These are phyloP conservation scores for Bertia moriformis DNA, from an alignment of 2,329 filamentous ascomycete species.

Conservation along the genomic window DNA sequence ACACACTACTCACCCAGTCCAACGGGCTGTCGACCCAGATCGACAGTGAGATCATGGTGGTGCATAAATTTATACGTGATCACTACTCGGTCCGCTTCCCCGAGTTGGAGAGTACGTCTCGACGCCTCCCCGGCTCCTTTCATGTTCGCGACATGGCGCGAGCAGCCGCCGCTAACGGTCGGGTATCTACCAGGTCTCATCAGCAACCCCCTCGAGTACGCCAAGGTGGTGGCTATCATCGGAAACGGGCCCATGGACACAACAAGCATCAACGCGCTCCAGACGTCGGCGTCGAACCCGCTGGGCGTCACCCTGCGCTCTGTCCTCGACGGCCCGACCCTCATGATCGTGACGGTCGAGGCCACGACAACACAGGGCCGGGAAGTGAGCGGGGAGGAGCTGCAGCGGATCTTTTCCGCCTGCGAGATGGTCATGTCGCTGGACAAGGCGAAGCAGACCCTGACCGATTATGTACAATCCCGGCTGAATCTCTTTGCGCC, in stretches of 20 bases:
- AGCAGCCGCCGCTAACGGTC: too few relatives aligned
- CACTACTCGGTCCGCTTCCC: slow-evolving; percentile 91
- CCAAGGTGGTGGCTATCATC: slow-evolving; percentile 84
- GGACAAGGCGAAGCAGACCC: slow-evolving; percentile 69
- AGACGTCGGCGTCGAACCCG: slow-evolving; percentile 65
- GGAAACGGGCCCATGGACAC: slow-evolving; percentile 79
- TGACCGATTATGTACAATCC: slow-evolving; percentile 90
- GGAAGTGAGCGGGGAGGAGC: slow-evolving; percentile 60
- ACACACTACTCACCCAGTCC: slow-evolving; percentile 73
- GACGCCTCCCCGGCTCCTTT: too few relatives aligned
- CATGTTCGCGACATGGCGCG: too few relatives aligned
- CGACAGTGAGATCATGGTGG: slow-evolving; percentile 78
- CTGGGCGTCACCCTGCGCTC: slow-evolving; percentile 63
- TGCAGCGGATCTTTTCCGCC: slow-evolving; percentile 59
- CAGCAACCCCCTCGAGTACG: slow-evolving; percentile 84
- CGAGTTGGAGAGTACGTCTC: slow-evolving; percentile 74
- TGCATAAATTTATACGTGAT: slow-evolving; percentile 93
- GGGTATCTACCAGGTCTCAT: too few relatives aligned
- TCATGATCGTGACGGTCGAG: slow-evolving; percentile 94
- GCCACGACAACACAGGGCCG: slow-evolving; percentile 77
- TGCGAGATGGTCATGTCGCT: slow-evolving; percentile 82
- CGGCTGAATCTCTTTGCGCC: slow-evolving; percentile 94
- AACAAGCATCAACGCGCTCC: slow-evolving; percentile 65
- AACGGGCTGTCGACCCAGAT: slow-evolving; percentile 85
- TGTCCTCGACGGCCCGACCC: slow-evolving; percentile 72